Evolutionary conservation across 1,284 basidiomycete species (phyloP).

Genomic region (Moniliophthora roreri): DNA sequence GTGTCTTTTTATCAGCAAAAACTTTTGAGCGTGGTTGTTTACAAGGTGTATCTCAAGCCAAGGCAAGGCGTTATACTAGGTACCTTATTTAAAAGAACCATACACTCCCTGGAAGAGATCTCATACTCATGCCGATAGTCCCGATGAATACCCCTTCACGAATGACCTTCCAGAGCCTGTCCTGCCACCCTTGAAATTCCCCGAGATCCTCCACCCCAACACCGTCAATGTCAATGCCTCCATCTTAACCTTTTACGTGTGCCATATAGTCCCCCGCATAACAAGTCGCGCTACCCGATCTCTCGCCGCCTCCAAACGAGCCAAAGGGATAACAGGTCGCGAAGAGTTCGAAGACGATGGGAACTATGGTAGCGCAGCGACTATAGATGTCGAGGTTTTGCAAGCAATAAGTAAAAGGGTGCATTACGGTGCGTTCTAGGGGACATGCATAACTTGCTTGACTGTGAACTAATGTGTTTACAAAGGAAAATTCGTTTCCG

Average conservation of each 20-base stretch:
- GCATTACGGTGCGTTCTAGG: slow-evolving; percentile 81
- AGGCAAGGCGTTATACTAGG: slow-evolving; percentile 92
- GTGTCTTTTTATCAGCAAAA: slow-evolving; percentile 30
- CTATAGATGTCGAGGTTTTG: slow-evolving; percentile 92
- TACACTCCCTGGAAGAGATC: slow-evolving; percentile 11
- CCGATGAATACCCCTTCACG: slow-evolving; percentile 98
- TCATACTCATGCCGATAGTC: slow-evolving; percentile 45
- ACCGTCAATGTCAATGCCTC: slow-evolving; percentile 85
- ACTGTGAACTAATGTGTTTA: slow-evolving; percentile 2
- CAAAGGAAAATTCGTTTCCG: slow-evolving; percentile 96
- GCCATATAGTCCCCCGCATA: slow-evolving; percentile 81
- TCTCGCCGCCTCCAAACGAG: slow-evolving; percentile 62
- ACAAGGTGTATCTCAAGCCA: slow-evolving; percentile 54
- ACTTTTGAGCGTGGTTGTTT: neutral
- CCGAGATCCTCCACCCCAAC: slow-evolving; percentile 80
- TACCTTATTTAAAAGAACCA: slow-evolving; percentile 26
- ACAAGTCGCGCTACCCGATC: slow-evolving; percentile 66
- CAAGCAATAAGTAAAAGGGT: slow-evolving; percentile 95
- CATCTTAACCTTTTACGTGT: slow-evolving; percentile 89
- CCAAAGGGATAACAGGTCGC: slow-evolving; percentile 63
- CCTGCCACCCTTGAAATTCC: slow-evolving; percentile 75
- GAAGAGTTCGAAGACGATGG: slow-evolving; percentile 84
- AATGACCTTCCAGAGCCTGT: slow-evolving; percentile 82
- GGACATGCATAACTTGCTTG: neutral
- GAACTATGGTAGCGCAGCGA: slow-evolving; percentile 96